A percentile compares a stretch with the other conserved stretches of the same genome.
phyloP scores from a whole-genome alignment of 306 rosid species.

The Canavalia ensiformis region DNA sequence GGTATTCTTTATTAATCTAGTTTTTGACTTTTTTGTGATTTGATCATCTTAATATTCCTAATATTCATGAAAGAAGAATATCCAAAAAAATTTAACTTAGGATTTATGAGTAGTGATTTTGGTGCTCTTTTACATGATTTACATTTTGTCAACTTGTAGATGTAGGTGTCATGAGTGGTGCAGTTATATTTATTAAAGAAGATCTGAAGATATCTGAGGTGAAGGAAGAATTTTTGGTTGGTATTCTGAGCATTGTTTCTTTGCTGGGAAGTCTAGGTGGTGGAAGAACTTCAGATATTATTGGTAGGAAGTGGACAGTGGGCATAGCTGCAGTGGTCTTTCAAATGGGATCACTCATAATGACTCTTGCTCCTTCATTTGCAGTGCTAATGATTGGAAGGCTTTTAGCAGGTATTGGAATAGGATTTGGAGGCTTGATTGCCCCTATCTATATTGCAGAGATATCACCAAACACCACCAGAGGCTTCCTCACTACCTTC shows the following conservation, averaged over 20 bases:
- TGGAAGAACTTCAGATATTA: conserved; percentile 77
- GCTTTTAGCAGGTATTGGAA: conserved; percentile 80
- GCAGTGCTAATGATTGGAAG: conserved; percentile 70
- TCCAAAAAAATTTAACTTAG: not conserved
- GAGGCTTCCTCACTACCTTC: conserved; percentile 84
- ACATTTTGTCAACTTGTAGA: conserved; percentile 54
- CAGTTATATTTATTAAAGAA: conserved; percentile 78
- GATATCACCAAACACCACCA: conserved; percentile 73
- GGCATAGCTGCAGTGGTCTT: conserved; percentile 74
- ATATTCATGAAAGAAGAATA: not conserved
- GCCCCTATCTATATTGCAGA: conserved; percentile 84
- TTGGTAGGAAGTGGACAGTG: conserved; percentile 91
- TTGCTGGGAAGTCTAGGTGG: conserved; percentile 80
- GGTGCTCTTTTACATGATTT: not conserved
- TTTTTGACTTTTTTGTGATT: conserved; percentile 21
- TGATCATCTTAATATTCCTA: not conserved
- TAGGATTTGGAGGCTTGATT: conserved; percentile 80
- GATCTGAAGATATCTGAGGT: conserved; percentile 84
- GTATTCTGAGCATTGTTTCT: conserved; percentile 80
- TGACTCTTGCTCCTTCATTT: conserved; percentile 78
- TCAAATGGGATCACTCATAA: conserved; percentile 68
- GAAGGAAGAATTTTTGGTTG: conserved; percentile 74
- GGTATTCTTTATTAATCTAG: conserved; percentile 51
- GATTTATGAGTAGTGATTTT: conserved; percentile 1
- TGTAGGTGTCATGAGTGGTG: conserved; percentile 94